Evolutionary conservation across 768 basidiomycete species (phyloP).

Genomic region (Guyanaporus albipodus): DNA sequence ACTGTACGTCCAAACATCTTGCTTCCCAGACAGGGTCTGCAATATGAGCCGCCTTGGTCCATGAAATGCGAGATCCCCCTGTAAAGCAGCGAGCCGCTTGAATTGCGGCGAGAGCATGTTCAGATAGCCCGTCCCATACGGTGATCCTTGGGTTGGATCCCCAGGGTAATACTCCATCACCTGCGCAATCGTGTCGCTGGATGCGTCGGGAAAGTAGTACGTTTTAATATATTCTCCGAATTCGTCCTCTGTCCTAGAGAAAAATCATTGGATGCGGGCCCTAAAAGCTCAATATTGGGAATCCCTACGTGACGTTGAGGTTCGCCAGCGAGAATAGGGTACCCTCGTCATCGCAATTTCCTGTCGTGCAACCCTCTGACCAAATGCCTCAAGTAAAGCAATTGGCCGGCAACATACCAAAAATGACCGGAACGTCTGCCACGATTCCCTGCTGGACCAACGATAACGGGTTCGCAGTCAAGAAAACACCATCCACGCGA

Average conservation of each 20-base stretch:
- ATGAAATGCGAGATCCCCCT: constrained; percentile 50
- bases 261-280: not conserved
- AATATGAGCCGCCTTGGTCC: constrained; percentile 46
- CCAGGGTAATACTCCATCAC: constrained; percentile 35
- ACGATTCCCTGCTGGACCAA: constrained; percentile 33
- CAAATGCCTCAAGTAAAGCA: too few species aligned
- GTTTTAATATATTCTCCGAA: constrained; percentile 34
- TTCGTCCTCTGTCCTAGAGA: constrained; percentile 21
- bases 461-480: constrained; percentile 30
- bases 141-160: constrained; percentile 44
- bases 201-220: constrained; percentile 27
- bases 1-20: constrained; percentile 36
- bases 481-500: constrained; percentile 36
- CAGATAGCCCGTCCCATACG: constrained; percentile 47
- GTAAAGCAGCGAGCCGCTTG: constrained; percentile 48
- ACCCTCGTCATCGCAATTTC: constrained; percentile 40
- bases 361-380: not conserved
- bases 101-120: constrained; percentile 46
- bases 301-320: not conserved
- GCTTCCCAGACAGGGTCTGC: constrained; percentile 33
- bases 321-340: constrained; percentile 32
- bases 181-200: constrained; percentile 19
- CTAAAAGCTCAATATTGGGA: too few species aligned
- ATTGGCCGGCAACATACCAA: too few species aligned
- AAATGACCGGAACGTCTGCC: constrained; percentile 7